Percentiles rank a stretch among this genome's conserved stretches.
phyloP scores from a whole-genome alignment of 1,284 basidiomycete genomes.

The Lentinula novae-zelandiae region DNA sequence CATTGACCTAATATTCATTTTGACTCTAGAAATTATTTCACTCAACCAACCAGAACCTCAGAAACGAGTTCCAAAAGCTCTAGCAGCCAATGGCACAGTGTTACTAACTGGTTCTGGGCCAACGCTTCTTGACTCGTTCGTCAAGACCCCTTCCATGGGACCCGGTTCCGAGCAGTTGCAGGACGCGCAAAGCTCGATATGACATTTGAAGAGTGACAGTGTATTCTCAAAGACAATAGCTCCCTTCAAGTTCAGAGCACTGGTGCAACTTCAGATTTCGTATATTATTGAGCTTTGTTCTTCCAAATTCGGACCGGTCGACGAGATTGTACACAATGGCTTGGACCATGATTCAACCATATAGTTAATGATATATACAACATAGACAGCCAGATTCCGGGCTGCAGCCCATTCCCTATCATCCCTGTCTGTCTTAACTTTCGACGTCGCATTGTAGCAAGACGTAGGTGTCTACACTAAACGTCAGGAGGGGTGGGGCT shows the following conservation, averaged over 20 bases:
- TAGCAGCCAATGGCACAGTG: background rate
- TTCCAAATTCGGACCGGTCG: too few relatives aligned
- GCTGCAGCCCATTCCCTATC: background rate
- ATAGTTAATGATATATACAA: too few relatives aligned
- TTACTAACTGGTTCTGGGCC: background rate
- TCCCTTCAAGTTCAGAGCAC: too few relatives aligned
- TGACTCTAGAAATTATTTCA: slow-evolving; percentile 12
- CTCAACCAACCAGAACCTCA: background rate
- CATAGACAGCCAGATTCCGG: too few relatives aligned
- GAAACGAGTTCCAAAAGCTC: slow-evolving; percentile 15
- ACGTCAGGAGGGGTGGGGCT: background rate
- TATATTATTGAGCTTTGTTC: too few relatives aligned
- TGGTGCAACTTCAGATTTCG: too few relatives aligned
- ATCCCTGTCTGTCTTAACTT: background rate
- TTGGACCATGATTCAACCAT: too few relatives aligned
- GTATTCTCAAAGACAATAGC: too few relatives aligned
- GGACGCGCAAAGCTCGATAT: slow-evolving; percentile 25
- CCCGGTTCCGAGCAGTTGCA: background rate
- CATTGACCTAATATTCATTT: background rate
- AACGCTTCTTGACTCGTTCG: slow-evolving; percentile 12
- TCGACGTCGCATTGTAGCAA: background rate
- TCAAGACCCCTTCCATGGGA: background rate
- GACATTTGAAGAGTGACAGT: background rate
- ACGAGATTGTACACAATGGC: too few relatives aligned
- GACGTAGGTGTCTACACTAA: background rate